These are phyloP conservation scores for Herpetomonas muscarum DNA, from an alignment of 208 protist species.

Conservation along the genomic window DNA sequence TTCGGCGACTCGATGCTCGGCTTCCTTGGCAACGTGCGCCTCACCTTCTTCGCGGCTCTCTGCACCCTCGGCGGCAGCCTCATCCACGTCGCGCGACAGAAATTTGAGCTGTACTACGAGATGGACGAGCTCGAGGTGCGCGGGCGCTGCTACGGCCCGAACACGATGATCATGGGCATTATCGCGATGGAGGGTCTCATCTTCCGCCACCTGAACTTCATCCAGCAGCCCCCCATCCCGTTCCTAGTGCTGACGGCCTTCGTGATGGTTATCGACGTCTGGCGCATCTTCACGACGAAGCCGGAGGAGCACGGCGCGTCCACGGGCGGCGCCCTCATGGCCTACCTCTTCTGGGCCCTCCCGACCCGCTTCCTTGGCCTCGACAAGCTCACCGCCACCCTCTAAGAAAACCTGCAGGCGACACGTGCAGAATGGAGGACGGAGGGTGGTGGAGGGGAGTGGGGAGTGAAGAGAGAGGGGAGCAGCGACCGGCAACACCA, in stretches of 20 bases:
- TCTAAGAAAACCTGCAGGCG: conserved; percentile 23
- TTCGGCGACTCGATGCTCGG: conserved; percentile 83
- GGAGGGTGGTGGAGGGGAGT: background rate
- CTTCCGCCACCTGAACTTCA: conserved; percentile 88
- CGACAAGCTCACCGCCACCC: conserved; percentile 78
- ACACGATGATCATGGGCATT: conserved; percentile 85
- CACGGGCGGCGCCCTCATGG: conserved; percentile 82
- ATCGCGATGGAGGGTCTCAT: conserved; percentile 83
- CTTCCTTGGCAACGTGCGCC: conserved; percentile 79
- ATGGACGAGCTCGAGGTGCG: conserved; percentile 83
- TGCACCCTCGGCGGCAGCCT: conserved; percentile 68
- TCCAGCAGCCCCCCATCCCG: conserved; percentile 86
- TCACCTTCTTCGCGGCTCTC: conserved; percentile 71
- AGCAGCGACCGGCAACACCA: too few species aligned
- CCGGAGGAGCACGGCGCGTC: conserved; percentile 81
- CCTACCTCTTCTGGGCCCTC: conserved; percentile 84
- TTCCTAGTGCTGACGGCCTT: conserved; percentile 86
- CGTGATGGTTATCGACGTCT: conserved; percentile 88
- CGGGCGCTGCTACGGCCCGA: conserved; percentile 82
- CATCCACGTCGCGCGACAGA: conserved; percentile 76
- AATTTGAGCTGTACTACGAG: conserved; percentile 81
- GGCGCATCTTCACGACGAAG: conserved; percentile 81
- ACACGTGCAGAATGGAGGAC: background rate
- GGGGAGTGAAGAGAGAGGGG: too few species aligned
- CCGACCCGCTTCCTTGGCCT: conserved; percentile 80